Evolutionary conservation across 345 rosid genomes (phyloP).

Genomic region (Geranium rotundifolium): DNA sequence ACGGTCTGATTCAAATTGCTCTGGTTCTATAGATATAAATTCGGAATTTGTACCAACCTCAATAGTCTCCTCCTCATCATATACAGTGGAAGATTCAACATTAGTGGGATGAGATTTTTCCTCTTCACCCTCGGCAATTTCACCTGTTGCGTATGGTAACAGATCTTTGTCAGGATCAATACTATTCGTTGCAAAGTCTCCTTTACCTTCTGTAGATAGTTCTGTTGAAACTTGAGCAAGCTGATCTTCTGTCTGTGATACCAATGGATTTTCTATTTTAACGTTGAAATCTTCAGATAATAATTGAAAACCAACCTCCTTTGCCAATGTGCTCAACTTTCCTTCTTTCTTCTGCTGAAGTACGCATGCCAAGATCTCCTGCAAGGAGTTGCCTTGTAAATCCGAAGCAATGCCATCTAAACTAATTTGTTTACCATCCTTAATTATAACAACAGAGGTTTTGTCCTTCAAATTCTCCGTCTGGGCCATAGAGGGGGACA

Average conservation of each 20-base stretch:
- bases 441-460: constrained; percentile 57
- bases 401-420: constrained; percentile 40
- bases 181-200: constrained; percentile 17
- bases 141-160: background rate
- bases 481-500: constrained; percentile 24
- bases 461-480: constrained; percentile 42
- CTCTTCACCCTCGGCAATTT: too few relatives aligned
- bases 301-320: constrained; percentile 76
- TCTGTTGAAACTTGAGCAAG: constrained; percentile 23
- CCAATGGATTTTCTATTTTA: constrained; percentile 27
- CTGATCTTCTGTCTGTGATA: constrained; percentile 29
- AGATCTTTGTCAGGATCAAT: constrained; percentile 3
- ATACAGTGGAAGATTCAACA: too few relatives aligned
- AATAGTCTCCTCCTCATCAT: too few relatives aligned
- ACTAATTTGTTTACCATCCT: constrained; percentile 48
- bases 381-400: constrained; percentile 58
- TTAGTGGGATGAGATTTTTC: too few relatives aligned
- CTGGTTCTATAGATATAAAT: constrained; percentile 18
- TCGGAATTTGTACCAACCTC: too few relatives aligned
- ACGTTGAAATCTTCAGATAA: constrained; percentile 61
- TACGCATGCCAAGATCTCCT: constrained; percentile 51
- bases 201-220: constrained; percentile 13
- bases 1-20: constrained; percentile 8
- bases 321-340: constrained; percentile 64
- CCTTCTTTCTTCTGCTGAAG: constrained; percentile 51